These are phyloP conservation scores for Neopestalotiopsis rosae DNA, from an alignment of 2,329 filamentous ascomycete genomes.

Conservation along the genomic window DNA sequence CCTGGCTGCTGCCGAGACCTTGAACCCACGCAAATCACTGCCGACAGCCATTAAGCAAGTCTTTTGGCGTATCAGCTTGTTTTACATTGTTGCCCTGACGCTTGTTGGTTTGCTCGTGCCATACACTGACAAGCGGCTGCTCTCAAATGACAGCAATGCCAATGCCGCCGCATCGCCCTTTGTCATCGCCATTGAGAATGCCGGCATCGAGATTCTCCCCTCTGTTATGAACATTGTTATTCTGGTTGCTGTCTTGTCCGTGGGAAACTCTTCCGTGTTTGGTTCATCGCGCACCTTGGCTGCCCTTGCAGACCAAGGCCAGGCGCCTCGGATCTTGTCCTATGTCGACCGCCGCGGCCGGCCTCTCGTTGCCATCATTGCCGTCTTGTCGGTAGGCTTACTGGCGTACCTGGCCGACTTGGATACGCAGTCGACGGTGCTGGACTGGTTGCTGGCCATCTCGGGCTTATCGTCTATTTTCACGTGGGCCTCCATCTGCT, in stretches of 20 bases:
- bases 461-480: slow-evolving; percentile 77
- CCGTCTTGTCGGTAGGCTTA: slow-evolving; percentile 72
- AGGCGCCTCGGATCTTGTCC: slow-evolving; percentile 76
- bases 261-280: slow-evolving; percentile 91
- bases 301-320: slow-evolving; percentile 85
- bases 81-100: slow-evolving; percentile 71
- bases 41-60: slow-evolving; percentile 71
- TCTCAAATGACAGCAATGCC: slow-evolving; percentile 34
- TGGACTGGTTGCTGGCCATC: slow-evolving; percentile 81
- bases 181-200: slow-evolving; percentile 83
- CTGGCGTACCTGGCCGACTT: slow-evolving; percentile 79
- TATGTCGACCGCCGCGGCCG: slow-evolving; percentile 86
- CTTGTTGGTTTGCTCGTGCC: slow-evolving; percentile 41
- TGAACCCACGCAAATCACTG: slow-evolving; percentile 65
- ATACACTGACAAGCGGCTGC: slow-evolving; percentile 36
- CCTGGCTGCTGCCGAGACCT: slow-evolving; percentile 60
- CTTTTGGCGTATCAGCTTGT: slow-evolving; percentile 70
- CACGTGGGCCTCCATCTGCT: slow-evolving; percentile 84
- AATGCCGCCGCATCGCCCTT: slow-evolving; percentile 70
- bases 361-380: slow-evolving; percentile 73
- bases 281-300: slow-evolving; percentile 90
- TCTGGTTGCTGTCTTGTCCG: slow-evolving; percentile 85
- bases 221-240: slow-evolving; percentile 95
- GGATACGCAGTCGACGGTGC: slow-evolving; percentile 62
- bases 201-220: slow-evolving; percentile 77